Conservation (phyloP, 257 asterid species). For the Leonotis leonurus region DNA sequence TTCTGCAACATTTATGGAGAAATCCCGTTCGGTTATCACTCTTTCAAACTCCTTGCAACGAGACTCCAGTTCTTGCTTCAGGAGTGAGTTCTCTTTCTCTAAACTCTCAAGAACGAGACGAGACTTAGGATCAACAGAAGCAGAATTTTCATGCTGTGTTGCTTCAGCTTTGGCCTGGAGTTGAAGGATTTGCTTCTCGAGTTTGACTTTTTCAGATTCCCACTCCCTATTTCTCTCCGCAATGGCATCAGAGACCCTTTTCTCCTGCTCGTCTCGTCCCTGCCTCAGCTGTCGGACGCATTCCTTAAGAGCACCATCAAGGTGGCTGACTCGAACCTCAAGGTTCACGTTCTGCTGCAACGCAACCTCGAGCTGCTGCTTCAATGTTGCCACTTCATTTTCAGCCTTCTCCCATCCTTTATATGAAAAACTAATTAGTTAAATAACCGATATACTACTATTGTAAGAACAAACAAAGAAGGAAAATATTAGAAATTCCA, state of each 20-base stretch:
- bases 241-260: slow-evolving; percentile 31
- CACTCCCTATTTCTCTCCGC: slow-evolving; percentile 32
- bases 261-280: slow-evolving; percentile 58
- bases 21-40: slow-evolving; percentile 52
- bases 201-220: slow-evolving; percentile 35
- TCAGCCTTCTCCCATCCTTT: slow-evolving; percentile 89
- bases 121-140: slow-evolving; percentile 23
- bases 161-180: slow-evolving; percentile 30
- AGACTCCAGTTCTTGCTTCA: slow-evolving; percentile 43
- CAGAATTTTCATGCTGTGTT: slow-evolving; percentile 17
- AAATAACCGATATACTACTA: background rate
- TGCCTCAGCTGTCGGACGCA: slow-evolving; percentile 62
- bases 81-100: slow-evolving; percentile 50
- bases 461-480: background rate
- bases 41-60: slow-evolving; percentile 41
- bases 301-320: slow-evolving; percentile 75
- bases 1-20: slow-evolving; percentile 72
- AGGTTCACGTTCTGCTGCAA: slow-evolving; percentile 54
- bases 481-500: no score
- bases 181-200: slow-evolving; percentile 43
- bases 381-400: slow-evolving; percentile 49
- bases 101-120: slow-evolving; percentile 26
- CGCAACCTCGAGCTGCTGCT: slow-evolving; percentile 65
- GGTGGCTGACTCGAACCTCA: slow-evolving; percentile 60
- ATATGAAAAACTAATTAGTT: slow-evolving; percentile 1